Evolutionary conservation across 2,329 filamentous ascomycete species (phyloP), one percentile per base, ranked within the genome.

Genomic region (Dactylellina haptotyla): DNA sequence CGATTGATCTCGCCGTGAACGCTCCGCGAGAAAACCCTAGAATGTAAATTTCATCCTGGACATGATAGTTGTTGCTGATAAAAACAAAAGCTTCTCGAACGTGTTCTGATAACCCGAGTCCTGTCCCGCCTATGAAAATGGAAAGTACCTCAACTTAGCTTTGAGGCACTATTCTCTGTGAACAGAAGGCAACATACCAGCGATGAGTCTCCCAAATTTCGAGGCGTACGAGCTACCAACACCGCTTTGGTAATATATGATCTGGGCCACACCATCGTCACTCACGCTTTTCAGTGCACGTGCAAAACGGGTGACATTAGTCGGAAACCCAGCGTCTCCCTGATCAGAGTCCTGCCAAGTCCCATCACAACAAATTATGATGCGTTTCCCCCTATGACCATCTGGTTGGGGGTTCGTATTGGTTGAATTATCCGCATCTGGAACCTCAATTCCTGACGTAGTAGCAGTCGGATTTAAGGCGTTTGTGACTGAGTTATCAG

Each of bases 1-100:
- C 84, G 3, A 87, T 83, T 1, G 84, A 86, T 20, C 85, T 82
- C 0, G 83, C 85, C 0, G 85, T 88, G 76, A 87, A 88, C 4
- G 86, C 86, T 2, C 86, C 86, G 4, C 86, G 83, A 1, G 85
- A 87, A 80, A 86, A 88, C 1, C 86, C 86, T 26, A 87, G 78
- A 23, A 87, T 63, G 75, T 85, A 79, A 50, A 87, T 86, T 75
- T 87, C 84, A 74, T 88, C 86, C 2, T 85, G 85, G 61, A 84
- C 83, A 62, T 83, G 82, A 76, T 88, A 88, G 79, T 89, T 89
- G 76, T 85, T 84, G 63, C 86, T 87, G 1, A 89, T 81, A 77
- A 88, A 89, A 4, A 84, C 83, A 77, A 89, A 89, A 0, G 86
- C 85, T 78, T 88, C 87, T 12, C 86, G 84, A 61, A 89, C 84